Conservation (phyloP, 176 grass and related monocot genomes). For the Carex scoparia region DNA sequence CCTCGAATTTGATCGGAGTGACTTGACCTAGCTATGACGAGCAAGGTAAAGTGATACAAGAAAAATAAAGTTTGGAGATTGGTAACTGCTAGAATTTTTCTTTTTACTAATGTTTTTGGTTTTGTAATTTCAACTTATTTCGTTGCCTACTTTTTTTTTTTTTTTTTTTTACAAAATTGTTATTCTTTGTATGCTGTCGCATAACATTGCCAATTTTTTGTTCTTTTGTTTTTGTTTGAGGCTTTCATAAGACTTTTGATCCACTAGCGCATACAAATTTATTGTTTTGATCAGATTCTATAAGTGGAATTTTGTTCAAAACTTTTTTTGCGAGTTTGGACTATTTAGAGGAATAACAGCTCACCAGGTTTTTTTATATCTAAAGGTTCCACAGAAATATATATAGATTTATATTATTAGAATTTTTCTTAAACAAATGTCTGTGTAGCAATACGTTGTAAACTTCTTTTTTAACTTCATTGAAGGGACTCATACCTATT, state of each 20-base stretch:
- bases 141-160: neutral
- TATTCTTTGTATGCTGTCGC: neutral
- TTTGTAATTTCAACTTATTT: neutral
- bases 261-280: neutral
- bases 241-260: neutral
- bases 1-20: conserved; percentile 8
- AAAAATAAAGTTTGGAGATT: neutral
- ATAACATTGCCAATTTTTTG: neutral
- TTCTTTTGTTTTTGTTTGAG: neutral
- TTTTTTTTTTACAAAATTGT: neutral
- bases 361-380: neutral
- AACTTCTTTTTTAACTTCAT: neutral
- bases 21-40: neutral
- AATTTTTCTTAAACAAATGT: neutral
- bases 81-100: neutral
- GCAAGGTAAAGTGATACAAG: neutral
- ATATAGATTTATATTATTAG: neutral
- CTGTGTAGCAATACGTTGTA: neutral
- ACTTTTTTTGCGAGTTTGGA: neutral
- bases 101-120: neutral
- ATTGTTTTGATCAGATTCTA: neutral
- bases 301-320: neutral
- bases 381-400: neutral
- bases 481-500: no score
- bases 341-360: neutral